Percentiles rank a stretch among this genome's conserved stretches.
Conservation (phyloP, 83 land plant species). For the Diphasiastrum complanatum region DNA sequence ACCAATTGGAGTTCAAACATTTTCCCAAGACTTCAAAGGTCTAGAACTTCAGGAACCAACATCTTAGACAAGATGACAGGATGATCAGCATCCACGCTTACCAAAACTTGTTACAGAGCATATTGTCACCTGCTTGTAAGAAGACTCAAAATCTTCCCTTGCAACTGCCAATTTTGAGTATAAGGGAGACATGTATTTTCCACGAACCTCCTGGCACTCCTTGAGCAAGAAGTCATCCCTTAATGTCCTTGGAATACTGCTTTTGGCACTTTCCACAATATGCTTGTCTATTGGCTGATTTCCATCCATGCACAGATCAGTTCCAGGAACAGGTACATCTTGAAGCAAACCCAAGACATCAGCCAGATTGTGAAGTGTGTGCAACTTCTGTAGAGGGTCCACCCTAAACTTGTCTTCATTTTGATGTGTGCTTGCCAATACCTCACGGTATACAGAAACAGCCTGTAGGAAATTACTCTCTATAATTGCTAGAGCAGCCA, state of each 20-base stretch:
- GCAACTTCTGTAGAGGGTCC: constrained; percentile 85
- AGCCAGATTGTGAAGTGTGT: constrained; percentile 80
- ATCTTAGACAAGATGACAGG: too few species aligned
- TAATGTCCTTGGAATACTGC: constrained; percentile 28
- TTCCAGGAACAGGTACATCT: constrained; percentile 6
- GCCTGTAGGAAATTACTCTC: constrained; percentile 49
- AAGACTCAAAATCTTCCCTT: constrained; percentile 59
- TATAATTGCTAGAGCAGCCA: constrained; percentile 84
- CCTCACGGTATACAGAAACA: constrained; percentile 71
- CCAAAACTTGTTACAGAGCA: neutral
- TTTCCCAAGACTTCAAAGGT: too few species aligned
- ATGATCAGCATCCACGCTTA: too few species aligned
- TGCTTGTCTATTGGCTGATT: neutral
- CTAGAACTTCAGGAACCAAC: too few species aligned
- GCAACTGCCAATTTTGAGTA: constrained; percentile 53
- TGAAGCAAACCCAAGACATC: too few species aligned
- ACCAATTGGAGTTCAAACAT: too few species aligned
- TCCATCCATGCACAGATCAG: neutral
- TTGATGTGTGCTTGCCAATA: constrained; percentile 55
- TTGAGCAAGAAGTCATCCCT: constrained; percentile 34
- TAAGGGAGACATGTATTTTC: constrained; percentile 61
- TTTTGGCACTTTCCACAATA: neutral
- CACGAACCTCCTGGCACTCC: constrained; percentile 53
- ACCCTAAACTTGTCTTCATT: constrained; percentile 62
- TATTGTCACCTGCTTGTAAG: constrained; percentile 50